These are phyloP conservation scores for Xylariales sp. DNA, from an alignment of 2,329 filamentous ascomycete genomes.

Conservation along the genomic window DNA sequence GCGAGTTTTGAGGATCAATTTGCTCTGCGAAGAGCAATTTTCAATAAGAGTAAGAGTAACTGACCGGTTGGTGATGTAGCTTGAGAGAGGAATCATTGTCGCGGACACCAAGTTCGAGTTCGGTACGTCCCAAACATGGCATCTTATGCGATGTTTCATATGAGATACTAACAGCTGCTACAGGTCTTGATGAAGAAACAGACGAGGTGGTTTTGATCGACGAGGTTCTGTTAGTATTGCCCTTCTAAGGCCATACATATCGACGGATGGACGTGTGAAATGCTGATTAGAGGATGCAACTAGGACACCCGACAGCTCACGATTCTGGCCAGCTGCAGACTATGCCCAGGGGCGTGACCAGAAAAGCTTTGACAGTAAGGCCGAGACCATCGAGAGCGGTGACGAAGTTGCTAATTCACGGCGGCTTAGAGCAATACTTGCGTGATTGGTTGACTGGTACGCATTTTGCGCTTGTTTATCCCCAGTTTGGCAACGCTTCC, in stretches of 20 bases:
- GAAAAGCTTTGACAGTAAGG: conserved; percentile 79
- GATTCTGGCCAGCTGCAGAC: conserved; percentile 81
- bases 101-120: conserved; percentile 68
- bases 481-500: not conserved
- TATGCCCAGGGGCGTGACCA: conserved; percentile 81
- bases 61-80: conserved; percentile 18
- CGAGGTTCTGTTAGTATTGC: conserved; percentile 70
- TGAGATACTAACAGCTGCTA: conserved; percentile 13
- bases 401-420: conserved; percentile 18
- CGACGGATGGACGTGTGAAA: not conserved
- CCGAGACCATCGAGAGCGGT: not conserved
- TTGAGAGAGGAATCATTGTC: conserved; percentile 76
- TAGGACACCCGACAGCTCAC: conserved; percentile 37
- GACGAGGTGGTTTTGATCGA: conserved; percentile 80
- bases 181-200: conserved; percentile 66
- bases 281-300: conserved; percentile 23
- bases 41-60: not conserved
- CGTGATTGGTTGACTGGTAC: conserved; percentile 37
- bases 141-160: not conserved
- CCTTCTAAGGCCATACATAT: not conserved
- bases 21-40: no score
- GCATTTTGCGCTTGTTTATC: not conserved
- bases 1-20: not conserved
- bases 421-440: conserved; percentile 35
- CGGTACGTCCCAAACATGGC: conserved; percentile 22